Conservation (phyloP, 352 stramenopile genomes). For the Globisporangium mamillatum region DNA sequence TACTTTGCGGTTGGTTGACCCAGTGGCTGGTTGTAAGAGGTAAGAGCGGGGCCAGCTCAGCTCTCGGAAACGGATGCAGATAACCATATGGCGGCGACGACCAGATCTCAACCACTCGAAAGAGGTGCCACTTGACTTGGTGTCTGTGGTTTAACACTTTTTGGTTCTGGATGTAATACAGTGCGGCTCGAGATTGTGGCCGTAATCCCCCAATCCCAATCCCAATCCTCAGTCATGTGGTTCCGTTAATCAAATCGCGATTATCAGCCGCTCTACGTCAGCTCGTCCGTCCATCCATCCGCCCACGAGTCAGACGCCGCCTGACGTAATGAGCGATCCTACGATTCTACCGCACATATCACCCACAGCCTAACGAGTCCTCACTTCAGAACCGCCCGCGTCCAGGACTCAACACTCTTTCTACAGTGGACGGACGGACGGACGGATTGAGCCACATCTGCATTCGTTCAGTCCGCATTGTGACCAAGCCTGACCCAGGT, state of each 20-base stretch:
- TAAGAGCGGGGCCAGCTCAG: neutral
- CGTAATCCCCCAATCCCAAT: too few relatives aligned
- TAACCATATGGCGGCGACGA: neutral
- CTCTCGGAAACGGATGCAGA: neutral
- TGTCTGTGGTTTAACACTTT: too few relatives aligned
- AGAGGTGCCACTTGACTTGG: too few relatives aligned
- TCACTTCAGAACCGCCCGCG: neutral
- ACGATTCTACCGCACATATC: neutral
- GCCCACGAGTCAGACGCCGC: neutral
- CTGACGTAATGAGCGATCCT: neutral
- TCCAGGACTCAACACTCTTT: neutral
- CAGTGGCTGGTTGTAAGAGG: neutral
- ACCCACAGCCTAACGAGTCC: neutral
- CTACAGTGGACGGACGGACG: neutral
- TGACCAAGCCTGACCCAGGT: neutral
- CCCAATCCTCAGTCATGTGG: neutral
- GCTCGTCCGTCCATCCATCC: too few relatives aligned
- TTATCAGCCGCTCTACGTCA: neutral
- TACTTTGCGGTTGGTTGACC: neutral
- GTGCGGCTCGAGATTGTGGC: neutral
- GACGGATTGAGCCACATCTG: neutral
- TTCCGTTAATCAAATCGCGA: neutral
- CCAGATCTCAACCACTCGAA: too few relatives aligned
- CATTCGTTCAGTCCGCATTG: neutral
- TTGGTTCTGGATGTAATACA: neutral